Base-by-base conservation (phyloP, 768 basidiomycete species). In the Tephrocybe sp. region DNA sequence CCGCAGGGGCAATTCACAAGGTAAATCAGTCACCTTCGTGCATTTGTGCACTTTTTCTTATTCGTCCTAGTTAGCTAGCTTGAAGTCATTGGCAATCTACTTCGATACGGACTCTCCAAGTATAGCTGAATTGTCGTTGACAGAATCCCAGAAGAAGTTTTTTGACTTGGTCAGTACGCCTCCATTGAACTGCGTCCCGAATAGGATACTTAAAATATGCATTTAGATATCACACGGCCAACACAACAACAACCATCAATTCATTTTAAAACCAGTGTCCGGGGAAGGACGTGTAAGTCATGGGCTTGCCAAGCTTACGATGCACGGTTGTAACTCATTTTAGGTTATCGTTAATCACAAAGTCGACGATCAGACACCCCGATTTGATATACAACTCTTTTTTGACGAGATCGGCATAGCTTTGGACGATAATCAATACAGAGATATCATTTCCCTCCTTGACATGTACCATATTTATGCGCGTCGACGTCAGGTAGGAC, bases 391-490 rank as follows among this genome's bases (percentile, higher is more conserved):
- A 2, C 84, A 90, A 57, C 75, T 98, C 25, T 70, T 86, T 15
- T 97, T 98, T 64, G 84, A 97, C 57, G 91, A 97, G 66, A 94
- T 99, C 43, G 94, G 88, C 7, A 83, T 98, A 48, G 79, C 87
- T 18, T 71, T 99, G 41, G 95, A 99, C 64, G 84, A 92, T 54
- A 82, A 94, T 57, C 97, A 99, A 67, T 99, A 97, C 64, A 82
- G 91, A 45, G 93, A 98, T 65, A 82, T 80, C 19, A 91, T 98
- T 50, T 94, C 91, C 18, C 78, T 98, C 38, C 75, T 94, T 52
- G 94, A 98, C 65, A 93, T 97, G 80, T 97, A 95, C 68, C 95
- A 98, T 64, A 86, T 97, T 52, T 97, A 95, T 67, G 78, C 86
- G 39, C 83, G 97, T 45, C 84, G 84, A 58, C 82, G 82, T 54